phyloP scores from a whole-genome alignment of 768 basidiomycete species.

The Lentinula aciculospora region DNA sequence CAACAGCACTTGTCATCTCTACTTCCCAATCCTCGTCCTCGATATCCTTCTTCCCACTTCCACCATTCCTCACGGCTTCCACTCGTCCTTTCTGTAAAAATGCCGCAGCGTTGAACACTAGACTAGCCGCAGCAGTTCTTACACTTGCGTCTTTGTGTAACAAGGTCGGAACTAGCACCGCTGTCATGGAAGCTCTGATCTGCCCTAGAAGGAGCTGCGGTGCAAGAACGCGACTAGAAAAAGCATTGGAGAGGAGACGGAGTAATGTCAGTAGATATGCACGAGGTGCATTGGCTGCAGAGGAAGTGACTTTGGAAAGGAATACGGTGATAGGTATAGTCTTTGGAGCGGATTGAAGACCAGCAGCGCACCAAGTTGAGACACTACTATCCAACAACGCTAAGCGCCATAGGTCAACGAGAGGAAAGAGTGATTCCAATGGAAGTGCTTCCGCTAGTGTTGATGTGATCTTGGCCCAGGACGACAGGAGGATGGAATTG shows the following conservation, averaged over 20 bases:
- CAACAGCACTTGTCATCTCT: slow-evolving; percentile 77
- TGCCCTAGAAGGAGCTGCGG: slow-evolving; percentile 26
- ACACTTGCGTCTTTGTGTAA: slow-evolving; percentile 64
- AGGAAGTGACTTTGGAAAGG: slow-evolving; percentile 35
- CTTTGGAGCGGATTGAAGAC: slow-evolving; percentile 13
- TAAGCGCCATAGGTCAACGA: slow-evolving; percentile 80
- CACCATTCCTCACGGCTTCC: slow-evolving; percentile 28
- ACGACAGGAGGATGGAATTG: slow-evolving; percentile 30
- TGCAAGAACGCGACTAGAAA: slow-evolving; percentile 46
- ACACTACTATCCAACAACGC: slow-evolving; percentile 62
- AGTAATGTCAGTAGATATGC: slow-evolving; percentile 62
- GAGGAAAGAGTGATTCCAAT: slow-evolving; percentile 61
- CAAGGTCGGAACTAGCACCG: slow-evolving; percentile 59
- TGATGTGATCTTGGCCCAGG: slow-evolving; percentile 44
- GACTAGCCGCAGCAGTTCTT: slow-evolving; percentile 73
- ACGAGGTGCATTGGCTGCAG: slow-evolving; percentile 29
- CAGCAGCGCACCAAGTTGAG: slow-evolving; percentile 41
- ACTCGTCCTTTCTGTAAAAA: slow-evolving; percentile 59
- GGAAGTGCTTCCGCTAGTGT: slow-evolving; percentile 42
- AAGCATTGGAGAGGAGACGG: slow-evolving; percentile 64
- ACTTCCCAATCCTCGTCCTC: slow-evolving; percentile 82
- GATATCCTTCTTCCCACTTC: slow-evolving; percentile 29
- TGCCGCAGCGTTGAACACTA: slow-evolving; percentile 72
- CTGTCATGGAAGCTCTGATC: slow-evolving; percentile 33
- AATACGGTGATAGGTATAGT: slow-evolving; percentile 40